phyloP scores from a whole-genome alignment of 768 basidiomycete species.

The Lactarius vividus region DNA sequence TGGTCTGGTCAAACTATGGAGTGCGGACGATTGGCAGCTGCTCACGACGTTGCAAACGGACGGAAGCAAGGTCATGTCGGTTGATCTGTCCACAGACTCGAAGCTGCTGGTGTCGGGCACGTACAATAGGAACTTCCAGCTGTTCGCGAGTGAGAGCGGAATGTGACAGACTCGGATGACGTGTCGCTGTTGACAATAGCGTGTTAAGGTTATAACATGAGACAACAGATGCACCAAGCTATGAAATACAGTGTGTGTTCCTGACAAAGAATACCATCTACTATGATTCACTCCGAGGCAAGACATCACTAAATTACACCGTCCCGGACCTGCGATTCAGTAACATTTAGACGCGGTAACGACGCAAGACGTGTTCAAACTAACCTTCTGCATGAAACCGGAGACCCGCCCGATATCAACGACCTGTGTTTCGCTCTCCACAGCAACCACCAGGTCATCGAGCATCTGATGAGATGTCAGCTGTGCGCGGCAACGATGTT shows the following conservation, averaged over 20 bases:
- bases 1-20: slow-evolving; percentile 94
- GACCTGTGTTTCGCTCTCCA: slow-evolving; percentile 82
- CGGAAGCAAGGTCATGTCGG: slow-evolving; percentile 98
- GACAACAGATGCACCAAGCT: slow-evolving; percentile 22
- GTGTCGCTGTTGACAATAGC: slow-evolving; percentile 9
- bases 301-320: slow-evolving; percentile 49
- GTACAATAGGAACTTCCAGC: slow-evolving; percentile 91
- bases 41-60: slow-evolving; percentile 87
- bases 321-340: slow-evolving; percentile 50
- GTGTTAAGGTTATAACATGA: slow-evolving; percentile 24
- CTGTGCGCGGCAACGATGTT: not conserved
- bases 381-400: slow-evolving; percentile 88
- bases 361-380: not conserved
- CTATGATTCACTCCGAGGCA: not conserved
- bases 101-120: slow-evolving; percentile 85
- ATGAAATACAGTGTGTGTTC: slow-evolving; percentile 22
- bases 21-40: slow-evolving; percentile 96
- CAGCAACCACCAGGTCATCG: slow-evolving; percentile 78
- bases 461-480: slow-evolving; percentile 56
- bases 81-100: slow-evolving; percentile 84
- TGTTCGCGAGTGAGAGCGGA: slow-evolving; percentile 66
- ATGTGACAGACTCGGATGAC: slow-evolving; percentile 10
- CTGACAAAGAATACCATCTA: slow-evolving; percentile 8
- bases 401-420: slow-evolving; percentile 84
- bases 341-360: not conserved